These are phyloP conservation scores for Vitis cinerea DNA, from an alignment of 164 flowering plant species.

Conservation along the genomic window DNA sequence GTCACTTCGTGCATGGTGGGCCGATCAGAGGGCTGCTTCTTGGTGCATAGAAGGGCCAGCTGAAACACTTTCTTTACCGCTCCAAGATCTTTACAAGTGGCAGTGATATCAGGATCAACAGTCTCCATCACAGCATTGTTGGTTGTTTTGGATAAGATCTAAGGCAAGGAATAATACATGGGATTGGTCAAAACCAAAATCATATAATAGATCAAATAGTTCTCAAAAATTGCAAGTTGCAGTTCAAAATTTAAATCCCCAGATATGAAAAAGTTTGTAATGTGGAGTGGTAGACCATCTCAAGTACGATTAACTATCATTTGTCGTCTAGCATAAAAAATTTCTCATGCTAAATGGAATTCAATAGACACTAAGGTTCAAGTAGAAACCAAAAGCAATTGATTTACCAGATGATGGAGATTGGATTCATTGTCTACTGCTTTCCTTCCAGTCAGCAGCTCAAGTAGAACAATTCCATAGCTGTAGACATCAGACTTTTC, in stretches of 20 bases:
- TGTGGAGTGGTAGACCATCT: too few relatives aligned
- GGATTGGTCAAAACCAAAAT: background rate
- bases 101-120: constrained; percentile 72
- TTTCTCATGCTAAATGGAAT: background rate
- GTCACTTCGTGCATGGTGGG: constrained; percentile 97
- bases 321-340: too few relatives aligned
- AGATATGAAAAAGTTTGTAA: too few relatives aligned
- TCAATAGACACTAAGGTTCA: background rate
- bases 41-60: constrained; percentile 90
- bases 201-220: too few relatives aligned
- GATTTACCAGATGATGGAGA: constrained; percentile 84
- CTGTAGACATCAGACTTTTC: constrained; percentile 99
- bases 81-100: constrained; percentile 82
- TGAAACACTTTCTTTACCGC: constrained; percentile 86
- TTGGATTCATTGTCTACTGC: constrained; percentile 94
- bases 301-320: too few relatives aligned
- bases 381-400: background rate
- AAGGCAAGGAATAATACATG: constrained; percentile 2
- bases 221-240: too few relatives aligned
- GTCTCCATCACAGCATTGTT: constrained; percentile 93
- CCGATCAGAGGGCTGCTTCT: constrained; percentile 75
- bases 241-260: too few relatives aligned
- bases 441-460: constrained; percentile 89
- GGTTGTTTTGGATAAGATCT: constrained; percentile 89
- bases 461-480: constrained; percentile 87